Evolutionary conservation across 2,329 filamentous ascomycete species (phyloP).

Genomic region (Aspergillus brasiliensis): DNA sequence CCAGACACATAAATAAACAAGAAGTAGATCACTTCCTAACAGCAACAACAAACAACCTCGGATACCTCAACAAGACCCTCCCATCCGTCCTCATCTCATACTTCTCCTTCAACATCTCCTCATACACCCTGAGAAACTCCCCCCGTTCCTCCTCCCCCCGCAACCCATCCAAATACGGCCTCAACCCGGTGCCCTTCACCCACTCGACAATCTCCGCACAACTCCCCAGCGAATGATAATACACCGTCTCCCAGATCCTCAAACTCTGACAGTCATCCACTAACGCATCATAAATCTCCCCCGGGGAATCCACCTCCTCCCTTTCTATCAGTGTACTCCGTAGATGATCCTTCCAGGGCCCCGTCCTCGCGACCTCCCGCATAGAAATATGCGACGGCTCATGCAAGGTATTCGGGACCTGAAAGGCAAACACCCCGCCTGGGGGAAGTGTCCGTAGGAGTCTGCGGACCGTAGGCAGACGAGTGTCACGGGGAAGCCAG

Average conservation of each 20-base stretch:
- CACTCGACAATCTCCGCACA: slow-evolving; percentile 60
- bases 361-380: slow-evolving; percentile 41
- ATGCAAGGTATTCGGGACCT: slow-evolving; percentile 55
- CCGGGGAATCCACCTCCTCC: slow-evolving; percentile 52
- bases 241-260: slow-evolving; percentile 58
- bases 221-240: slow-evolving; percentile 54
- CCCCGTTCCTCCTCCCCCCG: slow-evolving; percentile 39
- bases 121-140: slow-evolving; percentile 52
- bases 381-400: slow-evolving; percentile 56
- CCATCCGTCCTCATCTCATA: slow-evolving; percentile 55
- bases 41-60: slow-evolving; percentile 59
- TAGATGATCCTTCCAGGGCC: slow-evolving; percentile 44
- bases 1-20: not conserved
- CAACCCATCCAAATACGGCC: slow-evolving; percentile 57
- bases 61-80: slow-evolving; percentile 58
- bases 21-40: slow-evolving; percentile 20
- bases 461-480: slow-evolving; percentile 49
- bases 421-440: slow-evolving; percentile 57
- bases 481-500: slow-evolving; percentile 52
- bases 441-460: slow-evolving; percentile 45
- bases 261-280: slow-evolving; percentile 40
- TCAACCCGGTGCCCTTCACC: slow-evolving; percentile 60
- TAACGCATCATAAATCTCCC: slow-evolving; percentile 54
- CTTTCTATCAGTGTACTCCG: slow-evolving; percentile 35
- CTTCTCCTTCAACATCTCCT: slow-evolving; percentile 43